A percentile compares a stretch with the other conserved stretches of the same genome.
These are phyloP conservation scores for Aureobasidium lini DNA, from an alignment of 2,329 filamentous ascomycete species.

Conservation along the genomic window DNA sequence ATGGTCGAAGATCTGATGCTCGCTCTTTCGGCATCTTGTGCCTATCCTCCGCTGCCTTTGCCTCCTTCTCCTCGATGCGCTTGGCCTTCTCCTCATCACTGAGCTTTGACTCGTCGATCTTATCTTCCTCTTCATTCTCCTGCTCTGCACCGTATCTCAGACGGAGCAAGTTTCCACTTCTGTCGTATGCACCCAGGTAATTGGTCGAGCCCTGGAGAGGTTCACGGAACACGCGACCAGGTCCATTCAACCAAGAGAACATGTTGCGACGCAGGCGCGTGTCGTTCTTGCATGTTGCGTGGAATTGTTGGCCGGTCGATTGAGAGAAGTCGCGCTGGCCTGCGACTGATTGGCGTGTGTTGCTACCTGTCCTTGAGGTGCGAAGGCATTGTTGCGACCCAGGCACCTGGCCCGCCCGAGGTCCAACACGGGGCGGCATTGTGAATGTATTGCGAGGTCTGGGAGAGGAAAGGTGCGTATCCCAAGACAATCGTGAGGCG, in stretches of 20 bases:
- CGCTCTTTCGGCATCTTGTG: slow-evolving; percentile 24
- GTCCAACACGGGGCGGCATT: slow-evolving; percentile 12
- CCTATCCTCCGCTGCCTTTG: slow-evolving; percentile 18
- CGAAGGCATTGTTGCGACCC: slow-evolving; percentile 10
- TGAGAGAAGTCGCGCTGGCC: slow-evolving; percentile 13
- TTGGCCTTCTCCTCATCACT: slow-evolving; percentile 19
- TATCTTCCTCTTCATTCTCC: slow-evolving; percentile 18
- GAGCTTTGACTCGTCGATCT: slow-evolving; percentile 18
- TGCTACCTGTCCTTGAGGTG: not conserved
- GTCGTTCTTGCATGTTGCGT: slow-evolving; percentile 18
- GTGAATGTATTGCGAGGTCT: not conserved
- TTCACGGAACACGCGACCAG: slow-evolving; percentile 42
- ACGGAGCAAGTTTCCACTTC: slow-evolving; percentile 40
- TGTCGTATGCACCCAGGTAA: slow-evolving; percentile 49
- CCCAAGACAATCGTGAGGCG: not conserved
- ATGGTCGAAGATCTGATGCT: slow-evolving; percentile 46
- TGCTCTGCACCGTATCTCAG: slow-evolving; percentile 20
- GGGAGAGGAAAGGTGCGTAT: not conserved
- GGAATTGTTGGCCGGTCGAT: slow-evolving; percentile 7
- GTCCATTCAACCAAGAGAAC: slow-evolving; percentile 53
- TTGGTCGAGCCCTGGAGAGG: slow-evolving; percentile 46
- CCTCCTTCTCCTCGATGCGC: slow-evolving; percentile 16
- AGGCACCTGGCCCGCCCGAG: not conserved
- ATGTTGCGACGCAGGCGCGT: slow-evolving; percentile 49
- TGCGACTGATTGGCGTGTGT: not conserved